Evolutionary conservation across 2,329 filamentous ascomycete species (phyloP).

Genomic region (Sarocladium oryzae): DNA sequence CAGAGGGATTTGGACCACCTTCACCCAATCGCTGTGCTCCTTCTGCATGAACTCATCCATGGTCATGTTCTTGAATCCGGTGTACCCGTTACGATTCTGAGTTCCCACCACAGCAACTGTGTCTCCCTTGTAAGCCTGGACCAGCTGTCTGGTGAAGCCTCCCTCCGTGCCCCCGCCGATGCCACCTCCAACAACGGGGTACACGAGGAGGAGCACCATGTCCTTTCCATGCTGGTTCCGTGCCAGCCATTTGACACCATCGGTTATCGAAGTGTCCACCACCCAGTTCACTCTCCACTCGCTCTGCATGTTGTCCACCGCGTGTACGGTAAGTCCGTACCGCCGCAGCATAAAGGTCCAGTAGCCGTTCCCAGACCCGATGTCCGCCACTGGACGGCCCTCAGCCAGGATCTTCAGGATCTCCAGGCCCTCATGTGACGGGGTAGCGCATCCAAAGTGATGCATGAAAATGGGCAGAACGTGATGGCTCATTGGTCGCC

Average conservation of each 20-base stretch:
- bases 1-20: constrained; percentile 57
- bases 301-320: constrained; percentile 63
- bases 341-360: constrained; percentile 66
- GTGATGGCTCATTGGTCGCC: constrained; percentile 55
- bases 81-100: constrained; percentile 69
- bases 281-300: constrained; percentile 66
- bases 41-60: constrained; percentile 61
- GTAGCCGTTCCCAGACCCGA: constrained; percentile 69
- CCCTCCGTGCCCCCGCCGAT: constrained; percentile 58
- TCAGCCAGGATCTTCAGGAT: constrained; percentile 51
- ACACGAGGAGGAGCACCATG: constrained; percentile 62
- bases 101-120: constrained; percentile 67
- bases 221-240: constrained; percentile 42
- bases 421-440: constrained; percentile 58
- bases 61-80: constrained; percentile 56
- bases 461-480: constrained; percentile 69
- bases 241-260: constrained; percentile 54
- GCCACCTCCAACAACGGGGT: constrained; percentile 60
- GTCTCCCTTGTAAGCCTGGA: constrained; percentile 56
- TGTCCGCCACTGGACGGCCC: constrained; percentile 51
- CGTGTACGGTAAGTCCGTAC: constrained; percentile 45
- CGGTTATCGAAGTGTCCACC: constrained; percentile 53
- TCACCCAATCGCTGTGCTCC: constrained; percentile 50
- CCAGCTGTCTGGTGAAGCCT: constrained; percentile 56
- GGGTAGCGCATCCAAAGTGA: constrained; percentile 69